Conservation (phyloP, 83 land plant species). For the Diphasiastrum complanatum region DNA sequence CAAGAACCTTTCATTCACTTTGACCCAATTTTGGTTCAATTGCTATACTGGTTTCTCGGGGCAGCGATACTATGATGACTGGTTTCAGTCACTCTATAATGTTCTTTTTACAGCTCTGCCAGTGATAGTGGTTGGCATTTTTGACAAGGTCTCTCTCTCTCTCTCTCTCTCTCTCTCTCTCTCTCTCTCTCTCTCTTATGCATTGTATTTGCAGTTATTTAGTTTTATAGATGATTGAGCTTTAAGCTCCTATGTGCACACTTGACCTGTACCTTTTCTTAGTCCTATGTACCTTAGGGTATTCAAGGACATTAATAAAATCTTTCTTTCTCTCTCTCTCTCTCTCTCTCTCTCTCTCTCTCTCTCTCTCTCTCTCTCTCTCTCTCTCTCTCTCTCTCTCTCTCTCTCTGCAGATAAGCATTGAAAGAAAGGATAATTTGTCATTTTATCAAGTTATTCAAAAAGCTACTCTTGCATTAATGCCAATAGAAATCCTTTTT, state of each 20-base stretch:
- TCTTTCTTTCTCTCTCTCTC: slow-evolving; percentile 1
- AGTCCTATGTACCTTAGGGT: background rate
- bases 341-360: no score
- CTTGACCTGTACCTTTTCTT: background rate
- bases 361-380: no score
- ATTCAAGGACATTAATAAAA: background rate
- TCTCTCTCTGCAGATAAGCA: no score
- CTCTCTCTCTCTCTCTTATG: no score
- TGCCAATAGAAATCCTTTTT: background rate
- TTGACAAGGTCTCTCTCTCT: slow-evolving; percentile 77
- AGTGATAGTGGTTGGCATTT: slow-evolving; percentile 82
- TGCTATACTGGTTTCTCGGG: slow-evolving; percentile 93
- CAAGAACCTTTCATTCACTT: slow-evolving; percentile 94
- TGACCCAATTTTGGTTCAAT: slow-evolving; percentile 99
- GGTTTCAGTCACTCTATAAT: slow-evolving; percentile 96
- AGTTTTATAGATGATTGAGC: no score
- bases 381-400: no score
- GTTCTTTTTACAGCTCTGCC: slow-evolving; percentile 94
- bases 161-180: no score
- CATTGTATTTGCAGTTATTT: no score
- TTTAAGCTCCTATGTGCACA: no score
- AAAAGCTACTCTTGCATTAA: background rate
- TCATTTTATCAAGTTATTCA: no score
- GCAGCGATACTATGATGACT: slow-evolving; percentile 96
- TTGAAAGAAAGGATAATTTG: no score